Evolutionary conservation across 768 basidiomycete genomes (phyloP).

Genomic region (Lactarius psammicola): DNA sequence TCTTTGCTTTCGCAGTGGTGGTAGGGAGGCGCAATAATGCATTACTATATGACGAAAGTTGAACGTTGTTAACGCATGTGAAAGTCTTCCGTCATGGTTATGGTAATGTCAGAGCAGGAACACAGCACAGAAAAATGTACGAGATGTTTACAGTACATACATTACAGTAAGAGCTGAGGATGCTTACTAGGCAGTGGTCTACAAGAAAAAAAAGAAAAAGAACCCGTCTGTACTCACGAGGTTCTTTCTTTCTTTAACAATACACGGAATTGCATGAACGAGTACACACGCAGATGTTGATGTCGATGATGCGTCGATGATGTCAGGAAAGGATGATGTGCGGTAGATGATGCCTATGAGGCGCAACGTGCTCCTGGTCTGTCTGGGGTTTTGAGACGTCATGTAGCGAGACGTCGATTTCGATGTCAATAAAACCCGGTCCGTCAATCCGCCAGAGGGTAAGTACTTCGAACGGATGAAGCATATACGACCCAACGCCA

Average conservation of each 20-base stretch:
- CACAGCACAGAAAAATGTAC: background rate
- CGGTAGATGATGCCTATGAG: background rate
- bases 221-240: background rate
- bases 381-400: background rate
- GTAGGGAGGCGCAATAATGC: background rate
- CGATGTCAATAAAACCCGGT: background rate
- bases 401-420: too few relatives aligned
- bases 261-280: background rate
- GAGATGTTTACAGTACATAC: background rate
- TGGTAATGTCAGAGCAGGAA: background rate
- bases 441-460: background rate
- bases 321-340: background rate
- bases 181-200: background rate
- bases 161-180: background rate
- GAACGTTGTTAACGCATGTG: background rate
- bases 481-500: background rate
- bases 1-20: background rate
- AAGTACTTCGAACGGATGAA: background rate
- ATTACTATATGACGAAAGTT: background rate
- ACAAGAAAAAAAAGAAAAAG: background rate
- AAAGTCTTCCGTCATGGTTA: background rate
- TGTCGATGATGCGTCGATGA: background rate
- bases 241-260: background rate
- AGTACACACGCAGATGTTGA: background rate
- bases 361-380: background rate